Evolutionary conservation across 805 yeast genomes (phyloP), one percentile per base, ranked within the genome.

Genomic region (Kodamaea lidongshanica): DNA sequence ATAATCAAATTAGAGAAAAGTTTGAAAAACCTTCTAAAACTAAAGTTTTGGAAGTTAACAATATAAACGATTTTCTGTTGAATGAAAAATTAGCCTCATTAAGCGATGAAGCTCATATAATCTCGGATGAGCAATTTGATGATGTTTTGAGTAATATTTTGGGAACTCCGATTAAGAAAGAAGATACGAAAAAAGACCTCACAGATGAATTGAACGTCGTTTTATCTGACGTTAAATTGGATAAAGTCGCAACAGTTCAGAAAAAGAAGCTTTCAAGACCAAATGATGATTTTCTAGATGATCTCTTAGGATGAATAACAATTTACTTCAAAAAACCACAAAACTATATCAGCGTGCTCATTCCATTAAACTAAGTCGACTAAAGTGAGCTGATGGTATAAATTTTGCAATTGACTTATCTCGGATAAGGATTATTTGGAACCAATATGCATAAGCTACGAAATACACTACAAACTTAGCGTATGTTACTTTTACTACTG

Each of bases 11-110:
- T 26, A 54, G 51, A 32, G 30, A 25, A 16, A 56, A 44, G 32
- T 61, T 59, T 32, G 54, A 44, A 25, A 31, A 13, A 21, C 24
- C 17, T 6, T 27, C 22, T 9, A 19, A 26, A 6, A 19, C 50
- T 12, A 39, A 49, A 23, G 55, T 61, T 1, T 35, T 62, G 7
- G 67, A 62, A 25, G 49, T 64, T 35, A 54, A 64, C 38, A 64
- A 58, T 31, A 42, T 47, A 23, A 32, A 38, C 12, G 64, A 58
- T 28, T 36, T 33, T 11, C n/a, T n/a, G n/a, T 42, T 57, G 34
- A 53, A 58, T 34, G 30, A 36, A 9, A 50, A 42, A 27, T 23
- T 59, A n/a, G 27, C 36, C 0, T 35, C 15, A 19, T 9, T 15
- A 18, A 13, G 16, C 8, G 22, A 23, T 15, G 23, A 19, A 8